These are phyloP conservation scores for Lactarius tabidus DNA, from an alignment of 768 basidiomycete genomes.

Conservation along the genomic window DNA sequence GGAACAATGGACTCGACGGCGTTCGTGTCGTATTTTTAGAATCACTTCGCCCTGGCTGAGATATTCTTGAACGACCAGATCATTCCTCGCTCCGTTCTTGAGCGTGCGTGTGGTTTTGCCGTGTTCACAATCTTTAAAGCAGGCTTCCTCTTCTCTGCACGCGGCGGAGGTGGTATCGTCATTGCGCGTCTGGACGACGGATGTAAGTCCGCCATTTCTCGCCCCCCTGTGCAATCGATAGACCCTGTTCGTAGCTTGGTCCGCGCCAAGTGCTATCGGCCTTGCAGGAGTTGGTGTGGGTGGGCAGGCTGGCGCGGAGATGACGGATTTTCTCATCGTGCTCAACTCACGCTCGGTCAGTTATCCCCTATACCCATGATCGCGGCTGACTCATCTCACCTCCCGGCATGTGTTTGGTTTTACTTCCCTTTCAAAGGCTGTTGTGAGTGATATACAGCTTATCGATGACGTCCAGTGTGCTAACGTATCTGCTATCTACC, in stretches of 20 bases:
- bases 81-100: slow-evolving; percentile 51
- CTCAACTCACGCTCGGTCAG: slow-evolving; percentile 77
- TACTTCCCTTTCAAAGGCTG: slow-evolving; percentile 41
- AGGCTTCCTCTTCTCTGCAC: slow-evolving; percentile 62
- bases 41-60: neutral
- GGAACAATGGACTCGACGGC: slow-evolving; percentile 82
- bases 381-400: slow-evolving; percentile 11
- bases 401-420: neutral
- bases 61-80: slow-evolving; percentile 35
- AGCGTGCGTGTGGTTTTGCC: slow-evolving; percentile 73
- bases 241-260: slow-evolving; percentile 62
- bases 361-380: slow-evolving; percentile 14
- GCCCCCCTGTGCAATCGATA: neutral
- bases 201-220: slow-evolving; percentile 45
- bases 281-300: slow-evolving; percentile 89
- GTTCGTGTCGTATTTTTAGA: slow-evolving; percentile 34
- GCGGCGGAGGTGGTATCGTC: slow-evolving; percentile 84
- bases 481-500: slow-evolving; percentile 4
- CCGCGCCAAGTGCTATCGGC: slow-evolving; percentile 91
- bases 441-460: slow-evolving; percentile 45
- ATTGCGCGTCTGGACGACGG: slow-evolving; percentile 82
- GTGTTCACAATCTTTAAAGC: slow-evolving; percentile 85
- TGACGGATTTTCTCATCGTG: slow-evolving; percentile 89
- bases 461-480: neutral
- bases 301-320: slow-evolving; percentile 75